Evolutionary conservation across 495 filamentous ascomycete species (phyloP).

Genomic region (Ascodesmis nigricans): DNA sequence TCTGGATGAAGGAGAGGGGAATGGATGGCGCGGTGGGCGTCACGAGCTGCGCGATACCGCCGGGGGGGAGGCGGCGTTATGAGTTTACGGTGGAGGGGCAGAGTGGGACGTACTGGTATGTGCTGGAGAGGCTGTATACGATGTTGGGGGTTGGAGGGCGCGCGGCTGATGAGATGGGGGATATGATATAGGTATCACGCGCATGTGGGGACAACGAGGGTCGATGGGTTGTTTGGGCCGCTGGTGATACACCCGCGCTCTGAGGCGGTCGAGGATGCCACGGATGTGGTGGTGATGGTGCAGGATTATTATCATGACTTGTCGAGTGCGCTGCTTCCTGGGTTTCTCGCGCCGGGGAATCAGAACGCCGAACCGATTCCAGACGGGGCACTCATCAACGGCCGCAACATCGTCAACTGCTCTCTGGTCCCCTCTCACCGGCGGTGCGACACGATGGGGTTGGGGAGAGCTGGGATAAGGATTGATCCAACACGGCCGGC

Average conservation of each 20-base stretch:
- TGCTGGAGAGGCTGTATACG: neutral
- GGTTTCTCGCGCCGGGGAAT: constrained; percentile 31
- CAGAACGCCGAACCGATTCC: constrained; percentile 37
- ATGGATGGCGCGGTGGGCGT: constrained; percentile 43
- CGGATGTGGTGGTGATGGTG: constrained; percentile 33
- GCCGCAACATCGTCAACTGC: constrained; percentile 29
- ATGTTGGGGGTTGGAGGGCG: neutral
- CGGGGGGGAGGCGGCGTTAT: constrained; percentile 30
- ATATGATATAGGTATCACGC: constrained; percentile 12
- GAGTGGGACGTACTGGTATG: constrained; percentile 16
- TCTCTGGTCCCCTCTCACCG: constrained; percentile 25
- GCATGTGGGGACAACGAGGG: constrained; percentile 13
- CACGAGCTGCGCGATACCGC: constrained; percentile 46
- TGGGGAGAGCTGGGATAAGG: too few species aligned
- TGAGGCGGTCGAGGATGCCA: constrained; percentile 25
- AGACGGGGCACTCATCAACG: constrained; percentile 45
- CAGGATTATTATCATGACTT: constrained; percentile 38
- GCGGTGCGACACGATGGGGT: constrained; percentile 29
- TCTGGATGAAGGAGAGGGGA: constrained; percentile 38
- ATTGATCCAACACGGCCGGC: too few species aligned
- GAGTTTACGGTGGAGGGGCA: constrained; percentile 24
- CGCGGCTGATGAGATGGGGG: too few species aligned
- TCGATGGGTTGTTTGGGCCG: constrained; percentile 35
- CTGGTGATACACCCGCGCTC: constrained; percentile 31
- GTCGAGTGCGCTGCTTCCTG: constrained; percentile 27